These are phyloP conservation scores for Pythium insidiosum DNA, from an alignment of 352 stramenopile genomes.

Conservation along the genomic window DNA sequence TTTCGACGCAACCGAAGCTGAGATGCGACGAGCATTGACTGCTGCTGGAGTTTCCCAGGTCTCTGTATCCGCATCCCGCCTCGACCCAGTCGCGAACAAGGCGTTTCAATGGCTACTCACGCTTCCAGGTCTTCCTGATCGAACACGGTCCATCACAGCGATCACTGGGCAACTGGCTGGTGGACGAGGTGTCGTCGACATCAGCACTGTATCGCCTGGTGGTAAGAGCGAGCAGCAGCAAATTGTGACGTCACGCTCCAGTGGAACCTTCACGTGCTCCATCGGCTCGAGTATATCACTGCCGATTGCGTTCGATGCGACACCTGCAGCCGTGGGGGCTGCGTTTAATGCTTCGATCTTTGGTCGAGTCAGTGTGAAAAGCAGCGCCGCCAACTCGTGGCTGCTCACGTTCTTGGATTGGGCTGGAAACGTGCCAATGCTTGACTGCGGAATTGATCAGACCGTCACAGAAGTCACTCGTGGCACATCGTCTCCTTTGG, in stretches of 20 bases:
- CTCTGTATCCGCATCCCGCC: conserved; percentile 16
- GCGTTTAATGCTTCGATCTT: conserved; percentile 22
- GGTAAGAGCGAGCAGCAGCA: conserved; percentile 34
- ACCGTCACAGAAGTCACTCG: conserved; percentile 23
- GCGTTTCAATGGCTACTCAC: conserved; percentile 29
- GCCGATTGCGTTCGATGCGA: conserved; percentile 23
- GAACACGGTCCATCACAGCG: conserved; percentile 16
- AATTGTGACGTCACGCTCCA: conserved; percentile 24
- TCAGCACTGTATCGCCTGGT: conserved; percentile 14
- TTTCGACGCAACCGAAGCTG: conserved; percentile 27
- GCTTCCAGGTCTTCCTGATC: conserved; percentile 25
- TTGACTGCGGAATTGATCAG: conserved; percentile 33
- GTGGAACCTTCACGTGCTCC: conserved; percentile 28
- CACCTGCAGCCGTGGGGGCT: conserved; percentile 5
- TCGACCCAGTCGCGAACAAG: conserved; percentile 33
- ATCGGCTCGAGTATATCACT: conserved; percentile 1
- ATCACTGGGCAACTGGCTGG: conserved; percentile 12
- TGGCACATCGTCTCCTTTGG: conserved; percentile 24
- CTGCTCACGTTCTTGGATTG: conserved; percentile 31
- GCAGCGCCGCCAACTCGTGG: conserved; percentile 22
- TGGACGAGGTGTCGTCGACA: conserved; percentile 16
- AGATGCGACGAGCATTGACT: conserved; percentile 18
- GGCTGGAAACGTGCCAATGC: conserved; percentile 20
- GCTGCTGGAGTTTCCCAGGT: conserved; percentile 6
- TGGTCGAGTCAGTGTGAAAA: conserved; percentile 17